Conservation (phyloP, 225 moss, liverwort and hornwort species). For the Bryoerythrophyllum caledonicum region DNA sequence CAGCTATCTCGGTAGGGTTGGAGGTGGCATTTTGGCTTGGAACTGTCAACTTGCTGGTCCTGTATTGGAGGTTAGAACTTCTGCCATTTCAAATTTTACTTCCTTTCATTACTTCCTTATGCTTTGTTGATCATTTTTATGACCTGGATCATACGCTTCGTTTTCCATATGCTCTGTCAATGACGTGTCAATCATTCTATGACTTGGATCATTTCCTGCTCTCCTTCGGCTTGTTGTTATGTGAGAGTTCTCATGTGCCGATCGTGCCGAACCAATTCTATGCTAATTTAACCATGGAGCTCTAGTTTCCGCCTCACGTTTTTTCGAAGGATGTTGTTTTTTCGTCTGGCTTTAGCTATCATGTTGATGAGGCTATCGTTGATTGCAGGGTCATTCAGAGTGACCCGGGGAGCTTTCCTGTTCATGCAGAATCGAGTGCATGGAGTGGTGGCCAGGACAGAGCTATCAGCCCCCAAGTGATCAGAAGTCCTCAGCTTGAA, state of each 20-base stretch:
- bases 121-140: too few species aligned
- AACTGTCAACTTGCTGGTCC: constrained; percentile 40
- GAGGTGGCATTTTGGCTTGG: constrained; percentile 53
- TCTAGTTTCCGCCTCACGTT: neutral
- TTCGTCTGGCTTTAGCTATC: neutral
- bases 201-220: constrained; percentile 10
- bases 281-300: constrained; percentile 7
- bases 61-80: constrained; percentile 57
- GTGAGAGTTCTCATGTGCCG: too few species aligned
- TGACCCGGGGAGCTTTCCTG: constrained; percentile 55
- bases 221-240: constrained; percentile 12
- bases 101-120: too few species aligned
- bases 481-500: constrained; percentile 31
- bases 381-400: constrained; percentile 52
- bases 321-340: neutral
- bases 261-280: neutral
- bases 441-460: constrained; percentile 37
- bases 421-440: constrained; percentile 28
- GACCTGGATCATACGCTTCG: too few species aligned
- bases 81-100: constrained; percentile 5
- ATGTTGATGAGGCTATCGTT: constrained; percentile 16
- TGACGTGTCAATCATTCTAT: constrained; percentile 13
- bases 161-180: constrained; percentile 8
- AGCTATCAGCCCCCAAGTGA: constrained; percentile 20
- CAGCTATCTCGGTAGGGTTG: constrained; percentile 55